Evolutionary conservation across 495 filamentous ascomycete genomes (phyloP).

Genomic region (Eremomyces bilateralis): DNA sequence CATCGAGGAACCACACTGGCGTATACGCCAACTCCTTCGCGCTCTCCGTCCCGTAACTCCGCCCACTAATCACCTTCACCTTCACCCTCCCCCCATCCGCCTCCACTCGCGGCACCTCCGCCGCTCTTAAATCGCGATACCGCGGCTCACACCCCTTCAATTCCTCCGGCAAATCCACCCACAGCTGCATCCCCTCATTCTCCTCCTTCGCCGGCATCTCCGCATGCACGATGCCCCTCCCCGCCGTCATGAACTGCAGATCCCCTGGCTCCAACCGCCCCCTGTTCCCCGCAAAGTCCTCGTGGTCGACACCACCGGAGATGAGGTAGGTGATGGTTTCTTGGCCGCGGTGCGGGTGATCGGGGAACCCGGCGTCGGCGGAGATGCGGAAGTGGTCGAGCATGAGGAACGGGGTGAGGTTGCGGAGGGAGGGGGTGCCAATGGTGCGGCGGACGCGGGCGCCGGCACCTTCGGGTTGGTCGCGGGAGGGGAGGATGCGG

Average conservation of each 20-base stretch:
- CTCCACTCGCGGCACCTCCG: conserved; percentile 51
- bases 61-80: conserved; percentile 78
- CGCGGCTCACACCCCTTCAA: conserved; percentile 79
- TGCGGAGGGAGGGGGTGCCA: conserved; percentile 59
- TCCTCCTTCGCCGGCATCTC: conserved; percentile 80
- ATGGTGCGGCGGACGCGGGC: conserved; percentile 76
- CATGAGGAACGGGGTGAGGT: conserved; percentile 92
- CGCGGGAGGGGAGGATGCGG: conserved; percentile 60
- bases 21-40: conserved; percentile 85
- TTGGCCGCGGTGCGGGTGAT: conserved; percentile 22
- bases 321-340: conserved; percentile 89
- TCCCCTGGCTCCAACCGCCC: conserved; percentile 74
- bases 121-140: conserved; percentile 61
- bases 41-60: conserved; percentile 60
- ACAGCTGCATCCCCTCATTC: conserved; percentile 80
- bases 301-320: conserved; percentile 69
- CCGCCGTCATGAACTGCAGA: conserved; percentile 95
- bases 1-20: conserved; percentile 80
- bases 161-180: conserved; percentile 72
- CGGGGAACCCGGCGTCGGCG: conserved; percentile 3
- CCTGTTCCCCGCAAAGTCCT: conserved; percentile 79
- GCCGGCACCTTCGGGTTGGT: conserved; percentile 78
- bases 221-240: conserved; percentile 80
- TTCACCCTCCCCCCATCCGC: conserved; percentile 49
- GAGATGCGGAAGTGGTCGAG: conserved; percentile 72